These are phyloP conservation scores for Citrullus amarus DNA, from an alignment of 306 rosid genomes.

Conservation along the genomic window DNA sequence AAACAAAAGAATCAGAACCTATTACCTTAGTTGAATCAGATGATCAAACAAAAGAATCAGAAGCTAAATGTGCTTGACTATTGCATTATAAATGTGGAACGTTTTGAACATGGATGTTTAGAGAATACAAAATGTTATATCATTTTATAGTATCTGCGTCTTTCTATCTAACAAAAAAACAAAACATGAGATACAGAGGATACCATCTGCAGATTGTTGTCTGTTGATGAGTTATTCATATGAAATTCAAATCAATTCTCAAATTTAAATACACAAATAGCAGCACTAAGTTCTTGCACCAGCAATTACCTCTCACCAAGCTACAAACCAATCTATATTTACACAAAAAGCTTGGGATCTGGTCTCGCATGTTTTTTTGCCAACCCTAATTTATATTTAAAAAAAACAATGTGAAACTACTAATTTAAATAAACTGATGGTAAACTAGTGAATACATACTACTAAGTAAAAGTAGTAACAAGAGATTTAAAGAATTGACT, in stretches of 20 bases:
- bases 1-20: not conserved
- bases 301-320: slow-evolving; percentile 56
- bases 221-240: slow-evolving; percentile 61
- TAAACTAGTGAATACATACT: too few relatives aligned
- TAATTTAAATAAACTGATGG: too few relatives aligned
- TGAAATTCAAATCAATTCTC: slow-evolving; percentile 71
- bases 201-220: slow-evolving; percentile 31
- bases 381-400: too few relatives aligned
- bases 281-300: slow-evolving; percentile 54
- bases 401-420: too few relatives aligned
- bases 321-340: slow-evolving; percentile 48
- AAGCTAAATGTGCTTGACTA: not conserved
- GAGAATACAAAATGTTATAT: not conserved
- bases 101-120: not conserved
- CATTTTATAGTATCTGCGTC: not conserved
- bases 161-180: not conserved
- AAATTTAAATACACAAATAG: slow-evolving; percentile 78
- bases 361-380: too few relatives aligned
- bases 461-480: too few relatives aligned
- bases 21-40: not conserved
- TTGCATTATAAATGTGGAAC: slow-evolving; percentile 2
- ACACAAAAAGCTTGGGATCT: slow-evolving; percentile 20
- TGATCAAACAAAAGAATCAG: not conserved
- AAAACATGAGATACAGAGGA: slow-evolving; percentile 9
- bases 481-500: too few relatives aligned